These are phyloP conservation scores for Gypsophila paniculata DNA, from an alignment of 179 eudicot genomes.

Conservation along the genomic window DNA sequence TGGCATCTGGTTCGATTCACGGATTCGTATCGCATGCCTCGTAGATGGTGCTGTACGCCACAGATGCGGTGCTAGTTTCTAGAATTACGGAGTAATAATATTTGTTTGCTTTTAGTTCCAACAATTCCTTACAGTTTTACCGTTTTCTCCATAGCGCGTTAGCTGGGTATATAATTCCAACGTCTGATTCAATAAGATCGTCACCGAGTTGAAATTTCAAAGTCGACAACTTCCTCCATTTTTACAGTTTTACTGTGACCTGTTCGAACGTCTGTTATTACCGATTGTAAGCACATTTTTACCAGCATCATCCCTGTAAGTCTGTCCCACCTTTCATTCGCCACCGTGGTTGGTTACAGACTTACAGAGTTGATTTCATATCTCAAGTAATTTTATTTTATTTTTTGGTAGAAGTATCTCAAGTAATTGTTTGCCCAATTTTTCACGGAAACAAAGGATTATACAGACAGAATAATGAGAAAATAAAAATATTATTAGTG, in stretches of 20 bases:
- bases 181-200: not conserved
- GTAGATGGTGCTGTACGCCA: not conserved
- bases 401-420: no score
- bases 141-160: not conserved
- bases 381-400: no score
- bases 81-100: not conserved
- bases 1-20: not conserved
- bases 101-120: not conserved
- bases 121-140: not conserved
- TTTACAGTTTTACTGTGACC: not conserved
- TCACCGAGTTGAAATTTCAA: not conserved
- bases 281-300: not conserved
- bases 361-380: constrained; percentile 65
- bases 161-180: not conserved
- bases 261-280: not conserved
- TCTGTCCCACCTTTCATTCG: constrained; percentile 61
- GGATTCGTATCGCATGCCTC: not conserved
- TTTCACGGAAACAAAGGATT: no score
- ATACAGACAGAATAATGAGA: no score
- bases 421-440: no score
- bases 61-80: not conserved
- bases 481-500: no score
- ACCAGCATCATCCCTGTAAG: no score
- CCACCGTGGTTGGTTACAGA: constrained; percentile 82
- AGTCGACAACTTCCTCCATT: not conserved